Conservation (phyloP, 2,329 filamentous ascomycete genomes). For the Colletotrichum sp. region DNA sequence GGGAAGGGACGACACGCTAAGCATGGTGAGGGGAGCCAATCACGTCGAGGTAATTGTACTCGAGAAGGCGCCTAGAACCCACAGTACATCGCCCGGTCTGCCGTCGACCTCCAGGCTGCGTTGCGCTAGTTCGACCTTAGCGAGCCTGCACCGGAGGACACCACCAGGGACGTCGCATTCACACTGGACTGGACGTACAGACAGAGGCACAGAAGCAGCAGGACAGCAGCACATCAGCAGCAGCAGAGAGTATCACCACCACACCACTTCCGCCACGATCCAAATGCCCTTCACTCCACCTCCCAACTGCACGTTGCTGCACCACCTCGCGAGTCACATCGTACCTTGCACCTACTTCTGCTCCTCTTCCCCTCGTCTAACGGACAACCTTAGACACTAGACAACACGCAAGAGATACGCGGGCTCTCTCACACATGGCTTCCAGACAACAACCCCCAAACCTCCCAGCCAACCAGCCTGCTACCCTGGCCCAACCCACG, state of each 20-base stretch:
- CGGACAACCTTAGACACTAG: neutral
- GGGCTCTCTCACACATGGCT: neutral
- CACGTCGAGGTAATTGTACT: neutral
- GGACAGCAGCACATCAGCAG: neutral
- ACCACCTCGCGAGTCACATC: neutral
- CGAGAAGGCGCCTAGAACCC: neutral
- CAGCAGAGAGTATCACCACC: neutral
- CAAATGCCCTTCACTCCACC: neutral
- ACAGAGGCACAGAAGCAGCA: neutral
- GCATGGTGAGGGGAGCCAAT: constrained; percentile 10
- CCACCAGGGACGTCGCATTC: neutral
- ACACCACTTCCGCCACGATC: neutral
- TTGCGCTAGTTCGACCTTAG: neutral
- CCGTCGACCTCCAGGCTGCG: neutral
- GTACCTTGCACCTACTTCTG: neutral
- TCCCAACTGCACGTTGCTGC: neutral
- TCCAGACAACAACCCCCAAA: neutral
- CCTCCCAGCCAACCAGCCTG: neutral
- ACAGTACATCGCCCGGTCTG: neutral
- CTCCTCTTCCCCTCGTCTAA: neutral
- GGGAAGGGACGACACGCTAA: constrained; percentile 2
- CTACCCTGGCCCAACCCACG: neutral
- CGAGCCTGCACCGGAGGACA: neutral
- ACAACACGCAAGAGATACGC: neutral
- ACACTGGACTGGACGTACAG: neutral